Evolutionary conservation across 73 alveolate species (phyloP), one percentile per base, ranked within the genome.

Genomic region (Uronychia setigera): DNA sequence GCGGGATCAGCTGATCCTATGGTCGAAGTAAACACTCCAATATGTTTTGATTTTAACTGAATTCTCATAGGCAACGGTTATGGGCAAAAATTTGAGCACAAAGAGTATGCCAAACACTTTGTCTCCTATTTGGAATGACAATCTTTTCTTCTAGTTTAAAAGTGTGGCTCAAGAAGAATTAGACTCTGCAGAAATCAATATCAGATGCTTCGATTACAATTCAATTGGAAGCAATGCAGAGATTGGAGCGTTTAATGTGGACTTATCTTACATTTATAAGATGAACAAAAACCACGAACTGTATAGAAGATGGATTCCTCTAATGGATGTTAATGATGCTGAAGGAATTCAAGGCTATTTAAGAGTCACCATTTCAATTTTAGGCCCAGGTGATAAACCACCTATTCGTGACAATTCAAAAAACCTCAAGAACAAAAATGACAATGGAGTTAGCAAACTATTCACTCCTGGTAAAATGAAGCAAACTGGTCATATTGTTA

Each of bases 311-410:
- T 94, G 95, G 92, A 87, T 94, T 1, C 91, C 96, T 0, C 83
- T 94, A 60, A 77, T 94, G 19, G 98, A 94, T 78, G 84, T 91
- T 13, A 79, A 92, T 31, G 98, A 94, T 88, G 95, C 85, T 35
- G 81, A 92, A 26, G 94, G 91, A 76, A 94, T 93, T 0, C 78
- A 80, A 5, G 98, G 95, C 34, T 94, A 87, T 78, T 33, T 94
- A 0, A 77, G 82, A 32, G 79, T 88, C 26, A 82, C 93, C 29
- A 88, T 94, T 30, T 84, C 79, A 74, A 94, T 94, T 26, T 79
- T 94, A 57, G 98, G 98, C 30, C 98, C 98, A 26, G 94, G 95
- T 29, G 98, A 94, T 84, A 86, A 93, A 77, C 98, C 98, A 59
- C 92, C 94, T 33, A 91, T 94, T 0, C 98, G 92, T 82, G 95